Base-by-base conservation (phyloP, 257 asterid species). In the Datura wrightii region DNA sequence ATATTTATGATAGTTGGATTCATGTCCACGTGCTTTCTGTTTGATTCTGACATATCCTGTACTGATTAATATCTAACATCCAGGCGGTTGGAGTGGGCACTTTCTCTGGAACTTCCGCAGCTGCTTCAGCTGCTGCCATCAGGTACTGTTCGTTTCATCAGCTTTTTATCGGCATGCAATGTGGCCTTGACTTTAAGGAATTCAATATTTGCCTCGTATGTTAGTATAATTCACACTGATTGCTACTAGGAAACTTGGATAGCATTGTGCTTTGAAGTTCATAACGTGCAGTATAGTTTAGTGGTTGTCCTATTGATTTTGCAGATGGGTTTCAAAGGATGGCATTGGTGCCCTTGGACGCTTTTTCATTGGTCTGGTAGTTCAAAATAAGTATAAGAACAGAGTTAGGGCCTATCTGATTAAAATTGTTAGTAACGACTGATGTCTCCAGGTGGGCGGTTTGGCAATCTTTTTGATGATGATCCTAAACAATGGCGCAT, bases 341-440 rank as follows among this genome's bases (percentile, higher is more conserved):
- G 98, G 99, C 90, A 94, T 96, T 89, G 99, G 99, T 87, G 97
- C 99, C 83, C 85, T 96, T 85, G 99, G 99, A 80, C 98, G 99
- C 83, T 89, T 96, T 74, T 90, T 94, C 85, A 91, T 96, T 78
- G 98, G 99, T 94, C 85, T 71, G 97, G 63, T 79, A 85, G 55
- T 90, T 86, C 84, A 83, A 44, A 56, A 44, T 86, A 31, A 78
- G 63, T 52, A 14, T 78, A 78, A 31, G 63, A 78, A 52, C 1
- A 78, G 0, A 78, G 48, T 31, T 16, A 14, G 41, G 63, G 31
- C 82, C 48, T 78, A 31, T 52, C 82, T 76, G 82, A 78, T 76
- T 34, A 52, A 52, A 74, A 31, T 34, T 78, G 48, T 78, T 78
- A 52, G 36, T 70, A 65, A 70, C 65, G 78, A 0, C n/a, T 83